Evolutionary conservation across 176 grass and related monocot species (phyloP).

Genomic region (Guadua angustifolia): DNA sequence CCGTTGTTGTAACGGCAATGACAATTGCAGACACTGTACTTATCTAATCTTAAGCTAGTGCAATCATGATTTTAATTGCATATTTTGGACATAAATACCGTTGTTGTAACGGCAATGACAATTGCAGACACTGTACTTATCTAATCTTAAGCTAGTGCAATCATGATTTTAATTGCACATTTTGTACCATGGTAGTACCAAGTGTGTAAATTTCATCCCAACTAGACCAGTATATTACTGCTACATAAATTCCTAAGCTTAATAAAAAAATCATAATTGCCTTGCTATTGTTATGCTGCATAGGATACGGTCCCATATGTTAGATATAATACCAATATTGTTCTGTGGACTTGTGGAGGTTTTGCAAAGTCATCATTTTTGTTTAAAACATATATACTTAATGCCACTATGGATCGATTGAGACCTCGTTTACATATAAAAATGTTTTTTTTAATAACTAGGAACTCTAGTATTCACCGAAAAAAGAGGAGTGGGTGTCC

Average conservation of each 20-base stretch:
- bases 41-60: too few species aligned
- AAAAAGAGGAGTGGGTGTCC: too few species aligned
- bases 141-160: background rate
- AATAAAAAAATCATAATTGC: background rate
- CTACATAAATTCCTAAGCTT: background rate
- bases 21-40: too few species aligned
- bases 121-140: too few species aligned
- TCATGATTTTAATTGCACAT: background rate
- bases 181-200: background rate
- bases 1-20: too few species aligned
- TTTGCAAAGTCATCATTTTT: background rate
- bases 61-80: too few species aligned
- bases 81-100: background rate
- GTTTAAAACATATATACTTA: background rate
- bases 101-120: background rate
- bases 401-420: background rate
- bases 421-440: background rate
- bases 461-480: too few species aligned
- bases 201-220: background rate
- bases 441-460: too few species aligned
- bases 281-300: background rate
- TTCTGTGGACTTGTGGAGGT: background rate
- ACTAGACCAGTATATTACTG: background rate
- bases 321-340: background rate
- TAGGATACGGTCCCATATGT: background rate